Conservation (phyloP, 148 eudicot species). For the Amaranthus hypochondriacus region DNA sequence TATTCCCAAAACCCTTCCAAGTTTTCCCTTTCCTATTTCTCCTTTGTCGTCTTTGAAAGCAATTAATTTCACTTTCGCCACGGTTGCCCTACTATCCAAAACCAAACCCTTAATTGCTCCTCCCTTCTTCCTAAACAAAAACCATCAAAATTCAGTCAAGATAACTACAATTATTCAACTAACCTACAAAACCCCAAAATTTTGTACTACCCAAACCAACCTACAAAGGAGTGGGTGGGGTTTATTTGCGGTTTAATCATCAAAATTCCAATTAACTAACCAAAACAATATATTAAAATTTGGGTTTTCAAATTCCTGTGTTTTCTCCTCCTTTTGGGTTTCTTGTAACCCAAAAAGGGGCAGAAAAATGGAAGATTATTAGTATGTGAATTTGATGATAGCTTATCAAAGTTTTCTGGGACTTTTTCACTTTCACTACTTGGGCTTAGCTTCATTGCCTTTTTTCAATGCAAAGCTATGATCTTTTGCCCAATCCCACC, state of each 20-base stretch:
- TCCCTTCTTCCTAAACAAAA: background rate
- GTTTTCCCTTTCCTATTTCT: background rate
- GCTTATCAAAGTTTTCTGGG: too few species aligned
- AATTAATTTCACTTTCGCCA: background rate
- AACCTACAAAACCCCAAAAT: background rate
- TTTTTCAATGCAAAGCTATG: slow-evolving; percentile 45
- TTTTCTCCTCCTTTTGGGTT: background rate
- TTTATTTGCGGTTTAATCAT: background rate
- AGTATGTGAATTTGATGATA: too few species aligned
- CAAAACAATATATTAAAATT: background rate
- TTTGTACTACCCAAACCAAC: background rate
- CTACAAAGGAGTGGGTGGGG: background rate
- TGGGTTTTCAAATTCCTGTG: background rate
- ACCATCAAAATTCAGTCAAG: background rate
- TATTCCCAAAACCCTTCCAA: background rate
- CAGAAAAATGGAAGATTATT: too few species aligned
- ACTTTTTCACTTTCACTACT: too few species aligned
- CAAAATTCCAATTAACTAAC: background rate
- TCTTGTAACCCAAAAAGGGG: background rate
- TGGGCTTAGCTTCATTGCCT: background rate
- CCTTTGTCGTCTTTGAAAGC: slow-evolving; percentile 3
- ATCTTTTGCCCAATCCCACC: slow-evolving; percentile 38
- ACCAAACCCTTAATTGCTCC: background rate
- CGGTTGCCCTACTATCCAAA: background rate
- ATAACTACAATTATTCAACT: background rate